phyloP scores from a whole-genome alignment of 148 eudicot genomes.

The Camellia granthamiana region DNA sequence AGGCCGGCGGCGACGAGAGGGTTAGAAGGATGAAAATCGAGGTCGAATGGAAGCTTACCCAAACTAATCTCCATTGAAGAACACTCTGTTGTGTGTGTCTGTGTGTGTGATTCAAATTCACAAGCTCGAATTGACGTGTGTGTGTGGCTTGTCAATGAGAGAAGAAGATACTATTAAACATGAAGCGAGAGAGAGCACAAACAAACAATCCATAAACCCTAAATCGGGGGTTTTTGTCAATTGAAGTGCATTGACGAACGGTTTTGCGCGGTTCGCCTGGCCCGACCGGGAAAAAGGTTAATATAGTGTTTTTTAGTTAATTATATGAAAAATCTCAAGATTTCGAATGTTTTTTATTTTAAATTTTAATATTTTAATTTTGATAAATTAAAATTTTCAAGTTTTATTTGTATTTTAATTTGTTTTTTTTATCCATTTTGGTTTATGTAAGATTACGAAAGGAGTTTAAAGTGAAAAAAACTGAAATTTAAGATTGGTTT shows the following conservation, averaged over 20 bases:
- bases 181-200: too few relatives aligned
- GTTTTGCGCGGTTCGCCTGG: not conserved
- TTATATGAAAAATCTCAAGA: too few relatives aligned
- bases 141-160: not conserved
- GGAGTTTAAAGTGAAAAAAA: too few relatives aligned
- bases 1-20: slow-evolving; percentile 69
- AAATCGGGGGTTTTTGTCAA: not conserved
- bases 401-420: too few relatives aligned
- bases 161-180: not conserved
- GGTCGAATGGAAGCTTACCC: slow-evolving; percentile 55
- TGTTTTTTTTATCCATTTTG: too few relatives aligned
- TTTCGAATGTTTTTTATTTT: too few relatives aligned
- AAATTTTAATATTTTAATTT: too few relatives aligned
- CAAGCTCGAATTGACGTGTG: not conserved
- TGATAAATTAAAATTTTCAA: too few relatives aligned
- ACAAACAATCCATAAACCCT: slow-evolving; percentile 10
- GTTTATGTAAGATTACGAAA: too few relatives aligned
- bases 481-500: too few relatives aligned
- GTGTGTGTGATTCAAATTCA: not conserved
- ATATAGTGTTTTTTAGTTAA: too few relatives aligned
- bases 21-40: slow-evolving; percentile 82
- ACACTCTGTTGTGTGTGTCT: too few relatives aligned
- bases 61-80: slow-evolving; percentile 66
- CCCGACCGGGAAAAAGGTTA: not conserved
- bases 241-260: not conserved